Evolutionary conservation across 495 filamentous ascomycete genomes (phyloP), one percentile per base, ranked within the genome.

Genomic region (Tuber melanosporum): DNA sequence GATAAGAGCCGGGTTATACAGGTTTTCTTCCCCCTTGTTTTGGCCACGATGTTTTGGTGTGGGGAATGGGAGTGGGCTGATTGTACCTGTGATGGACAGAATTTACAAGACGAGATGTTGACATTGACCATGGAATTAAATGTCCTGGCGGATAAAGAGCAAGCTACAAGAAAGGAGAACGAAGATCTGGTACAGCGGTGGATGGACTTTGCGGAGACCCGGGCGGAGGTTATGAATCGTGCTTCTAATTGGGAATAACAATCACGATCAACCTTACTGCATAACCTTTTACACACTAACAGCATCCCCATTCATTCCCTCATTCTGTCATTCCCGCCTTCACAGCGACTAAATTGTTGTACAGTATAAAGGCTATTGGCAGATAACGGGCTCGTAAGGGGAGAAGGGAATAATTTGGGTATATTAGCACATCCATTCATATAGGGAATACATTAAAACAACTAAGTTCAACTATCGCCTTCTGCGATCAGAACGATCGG

Each of bases 91-190:
- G 36, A 83, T 52, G 62, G 71, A 71, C 74, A 93, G 89, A 90
- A 94, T 80, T 90, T 96, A 76, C 95, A 98, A 84, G 94, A 97
- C 84, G 95, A 98, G 82, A 89, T 95, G 78, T 88, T 94, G 57
- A 90, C 93, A 3, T 85, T 97, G 71, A 93, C 93, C 76, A 88
- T 98, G 77, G 92, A 98, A 84, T 87, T 97, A 5, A 94, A 97
- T 81, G 90, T 97, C 87, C 89, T 91, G 14, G 92, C 95, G 82
- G 88, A 94, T 83, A 88, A 87, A 80, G 87, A 86, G 8, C 87
- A 88, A 77, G 90, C 89, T 81, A 85, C 96, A 75, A 86, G 90
- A 82, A 87, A 86, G n/a, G 95, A 98, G 82, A 97, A 98, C 81
- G 88, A 93, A 81, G 92, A 97, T 71, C 86, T 98, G 49, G 89